Evolutionary conservation across 2,329 filamentous ascomycete species (phyloP).

Genomic region (Botrytis pseudocinerea): DNA sequence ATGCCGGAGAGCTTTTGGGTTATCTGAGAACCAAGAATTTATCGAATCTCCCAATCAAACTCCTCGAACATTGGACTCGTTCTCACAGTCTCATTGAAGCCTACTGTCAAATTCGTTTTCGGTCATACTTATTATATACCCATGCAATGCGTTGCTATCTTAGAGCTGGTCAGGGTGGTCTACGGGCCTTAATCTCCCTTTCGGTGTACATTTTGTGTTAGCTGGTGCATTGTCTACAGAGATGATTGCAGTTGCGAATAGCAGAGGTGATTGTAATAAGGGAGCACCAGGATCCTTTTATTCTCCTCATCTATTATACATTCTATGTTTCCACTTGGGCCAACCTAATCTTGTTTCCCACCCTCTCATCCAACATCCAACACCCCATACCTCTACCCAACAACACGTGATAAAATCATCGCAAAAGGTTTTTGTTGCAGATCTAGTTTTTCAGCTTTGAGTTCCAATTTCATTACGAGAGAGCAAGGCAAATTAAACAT

Average conservation of each 20-base stretch:
- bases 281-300: neutral
- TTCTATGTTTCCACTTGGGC: neutral
- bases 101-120: constrained; percentile 46
- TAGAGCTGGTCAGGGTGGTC: constrained; percentile 45
- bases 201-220: constrained; percentile 45
- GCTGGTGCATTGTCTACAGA: constrained; percentile 48
- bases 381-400: neutral
- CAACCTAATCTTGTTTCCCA: neutral
- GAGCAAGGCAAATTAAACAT: neutral
- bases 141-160: constrained; percentile 44
- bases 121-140: constrained; percentile 49
- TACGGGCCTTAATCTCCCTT: constrained; percentile 46
- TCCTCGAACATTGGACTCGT: constrained; percentile 42
- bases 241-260: constrained; percentile 45
- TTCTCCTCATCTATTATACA: neutral
- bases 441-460: neutral
- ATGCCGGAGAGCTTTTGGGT: constrained; percentile 17
- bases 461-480: neutral
- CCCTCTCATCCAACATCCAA: neutral
- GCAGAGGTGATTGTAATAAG: constrained; percentile 43
- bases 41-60: constrained; percentile 40
- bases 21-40: constrained; percentile 40
- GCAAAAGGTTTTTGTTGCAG: neutral
- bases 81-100: constrained; percentile 40
- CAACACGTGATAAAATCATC: neutral